These are phyloP conservation scores for Zelonia costaricensis DNA, from an alignment of 208 protist genomes.

Conservation along the genomic window DNA sequence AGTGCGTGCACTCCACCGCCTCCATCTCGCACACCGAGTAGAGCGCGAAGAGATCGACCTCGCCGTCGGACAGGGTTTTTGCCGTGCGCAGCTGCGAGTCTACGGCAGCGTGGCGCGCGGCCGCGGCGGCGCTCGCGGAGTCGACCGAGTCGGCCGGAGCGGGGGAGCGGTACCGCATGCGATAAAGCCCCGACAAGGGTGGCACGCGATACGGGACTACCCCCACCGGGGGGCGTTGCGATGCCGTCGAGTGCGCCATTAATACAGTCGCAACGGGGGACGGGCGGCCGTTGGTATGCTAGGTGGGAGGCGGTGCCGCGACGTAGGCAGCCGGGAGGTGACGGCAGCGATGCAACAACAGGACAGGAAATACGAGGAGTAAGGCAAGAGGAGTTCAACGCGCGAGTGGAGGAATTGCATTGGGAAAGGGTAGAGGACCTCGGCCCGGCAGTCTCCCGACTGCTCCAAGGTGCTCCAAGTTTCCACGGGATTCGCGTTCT, in stretches of 20 bases:
- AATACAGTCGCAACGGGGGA: neutral
- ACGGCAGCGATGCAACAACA: too few relatives aligned
- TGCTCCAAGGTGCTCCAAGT: too few relatives aligned
- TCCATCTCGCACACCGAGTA: conserved; percentile 28
- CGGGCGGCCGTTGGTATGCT: too few relatives aligned
- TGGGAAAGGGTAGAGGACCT: too few relatives aligned
- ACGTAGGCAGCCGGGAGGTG: too few relatives aligned
- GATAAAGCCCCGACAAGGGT: conserved; percentile 33
- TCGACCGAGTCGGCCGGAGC: neutral
- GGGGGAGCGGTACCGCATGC: conserved; percentile 18
- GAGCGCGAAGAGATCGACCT: conserved; percentile 24
- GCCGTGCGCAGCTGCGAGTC: conserved; percentile 10
- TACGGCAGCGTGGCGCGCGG: neutral
- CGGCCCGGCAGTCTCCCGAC: too few relatives aligned
- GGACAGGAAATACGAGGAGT: too few relatives aligned
- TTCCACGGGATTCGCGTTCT: too few relatives aligned
- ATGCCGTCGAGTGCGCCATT: neutral
- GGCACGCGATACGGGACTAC: conserved; percentile 19
- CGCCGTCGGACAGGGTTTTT: conserved; percentile 13
- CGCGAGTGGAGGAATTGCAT: too few relatives aligned
- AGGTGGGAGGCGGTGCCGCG: too few relatives aligned
- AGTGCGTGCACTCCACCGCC: conserved; percentile 30
- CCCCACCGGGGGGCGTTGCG: conserved; percentile 12
- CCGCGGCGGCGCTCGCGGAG: neutral
- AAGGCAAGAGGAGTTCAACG: too few relatives aligned